Evolutionary conservation across 306 rosid species (phyloP), one percentile per base, ranked within the genome.

Genomic region (Purshia tridentata): DNA sequence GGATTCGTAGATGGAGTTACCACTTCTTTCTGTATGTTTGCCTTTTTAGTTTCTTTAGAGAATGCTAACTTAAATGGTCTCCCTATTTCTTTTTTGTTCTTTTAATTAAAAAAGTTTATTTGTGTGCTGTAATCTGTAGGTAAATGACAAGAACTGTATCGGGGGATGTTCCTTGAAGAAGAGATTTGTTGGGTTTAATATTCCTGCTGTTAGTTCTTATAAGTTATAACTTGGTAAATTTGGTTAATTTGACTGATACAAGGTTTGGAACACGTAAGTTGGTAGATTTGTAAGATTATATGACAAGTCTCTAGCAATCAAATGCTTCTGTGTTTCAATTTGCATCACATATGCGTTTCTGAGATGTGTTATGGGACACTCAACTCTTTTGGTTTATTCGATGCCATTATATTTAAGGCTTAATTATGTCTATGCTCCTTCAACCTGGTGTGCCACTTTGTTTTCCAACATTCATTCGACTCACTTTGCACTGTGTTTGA

Each of bases 1-100:
- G 44, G 83, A 76, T 23, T 68, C 87, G 7, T 86, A 80, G 65
- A 12, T 0, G 19, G 35, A 51, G 47, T 10, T 41, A 19, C 14
- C 47, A 22, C 45, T 13, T 16, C 10, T 2, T 23, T 49, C 23
- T 57, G 75, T 57, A 47, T 57, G 75, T 29, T 56, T 7, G 35
- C 13, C 66, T 39, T 39, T 3, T 0, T 10, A 13, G 0, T 23
- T 15, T 15, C 7, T 61, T 6, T 2, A 11, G 14, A 62, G 42
- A 23, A n/a, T 67, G 57, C 6, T 56, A 46, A 7, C 9, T 65
- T 14, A 35, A 19, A 4, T 16, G 2, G 20, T 39, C 6, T 22
- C 13, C 35, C 3, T 11, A 1, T 45, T 5, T 12, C 4, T 3
- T 6, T 65, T 47, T 3, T 35, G 22, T 6, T 66, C 7, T 22